A percentile compares a stretch with the other conserved stretches of the same genome.
Conservation (phyloP, 2,329 filamentous ascomycete genomes). For the Fusarium fracticaudum region DNA sequence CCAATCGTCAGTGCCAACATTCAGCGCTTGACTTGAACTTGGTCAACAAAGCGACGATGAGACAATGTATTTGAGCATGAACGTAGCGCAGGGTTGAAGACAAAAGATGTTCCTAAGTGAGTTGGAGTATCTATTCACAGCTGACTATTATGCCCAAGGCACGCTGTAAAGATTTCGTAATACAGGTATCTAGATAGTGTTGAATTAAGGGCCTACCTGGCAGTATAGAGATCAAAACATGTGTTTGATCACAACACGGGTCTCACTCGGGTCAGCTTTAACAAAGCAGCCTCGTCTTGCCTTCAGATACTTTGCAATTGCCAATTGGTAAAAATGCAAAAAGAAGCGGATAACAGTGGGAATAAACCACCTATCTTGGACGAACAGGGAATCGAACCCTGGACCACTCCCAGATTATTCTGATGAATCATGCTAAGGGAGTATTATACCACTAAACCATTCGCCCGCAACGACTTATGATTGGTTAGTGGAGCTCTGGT, state of each 20-base stretch:
- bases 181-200: too few relatives aligned
- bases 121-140: too few relatives aligned
- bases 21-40: too few relatives aligned
- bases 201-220: too few relatives aligned
- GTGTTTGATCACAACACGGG: accelerated
- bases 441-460: constrained; percentile 25
- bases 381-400: constrained; percentile 30
- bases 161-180: too few relatives aligned
- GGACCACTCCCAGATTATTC: constrained; percentile 20
- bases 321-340: background rate
- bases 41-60: too few relatives aligned
- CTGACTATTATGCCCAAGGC: too few relatives aligned
- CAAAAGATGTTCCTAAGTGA: too few relatives aligned
- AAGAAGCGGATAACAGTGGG: constrained; percentile 11
- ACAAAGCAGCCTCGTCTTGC: accelerated
- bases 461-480: constrained; percentile 10
- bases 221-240: too few relatives aligned
- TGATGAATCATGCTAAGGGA: constrained; percentile 14
- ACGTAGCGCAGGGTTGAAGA: too few relatives aligned
- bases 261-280: accelerated
- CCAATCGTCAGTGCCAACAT: too few relatives aligned
- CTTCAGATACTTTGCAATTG: accelerated
- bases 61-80: too few relatives aligned
- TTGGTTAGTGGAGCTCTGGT: accelerated
- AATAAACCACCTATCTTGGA: constrained; percentile 8